Evolutionary conservation across 73 alveolate species (phyloP).

Genomic region (Tetrahymena malaccensis): DNA sequence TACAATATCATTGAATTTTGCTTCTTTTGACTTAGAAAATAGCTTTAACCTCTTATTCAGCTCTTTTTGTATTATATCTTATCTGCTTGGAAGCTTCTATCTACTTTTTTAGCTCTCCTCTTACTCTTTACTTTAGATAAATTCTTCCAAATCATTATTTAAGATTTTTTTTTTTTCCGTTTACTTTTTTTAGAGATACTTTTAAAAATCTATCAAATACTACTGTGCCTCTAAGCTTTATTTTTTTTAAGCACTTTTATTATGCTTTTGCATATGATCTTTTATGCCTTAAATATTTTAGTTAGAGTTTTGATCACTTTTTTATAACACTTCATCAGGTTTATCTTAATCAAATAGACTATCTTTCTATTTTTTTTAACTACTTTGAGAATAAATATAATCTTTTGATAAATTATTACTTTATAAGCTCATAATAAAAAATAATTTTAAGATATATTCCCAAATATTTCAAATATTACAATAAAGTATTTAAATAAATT

Average conservation of each 20-base stretch:
- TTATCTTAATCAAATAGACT: neutral
- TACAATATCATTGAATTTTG: neutral
- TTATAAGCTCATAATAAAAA: neutral
- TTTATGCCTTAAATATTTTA: neutral
- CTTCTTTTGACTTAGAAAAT: neutral
- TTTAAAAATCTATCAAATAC: neutral
- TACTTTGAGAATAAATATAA: neutral
- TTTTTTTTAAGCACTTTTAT: neutral
- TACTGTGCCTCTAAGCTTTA: neutral
- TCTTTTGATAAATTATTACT: no score
- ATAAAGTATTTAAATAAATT: no score
- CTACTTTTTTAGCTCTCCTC: neutral
- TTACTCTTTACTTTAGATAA: neutral
- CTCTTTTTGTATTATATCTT: neutral
- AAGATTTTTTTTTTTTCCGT: neutral
- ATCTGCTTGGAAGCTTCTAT: neutral
- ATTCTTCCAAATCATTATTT: neutral
- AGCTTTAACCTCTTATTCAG: neutral
- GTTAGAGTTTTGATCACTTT: neutral
- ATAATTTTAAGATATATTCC: no score
- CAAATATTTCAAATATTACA: no score
- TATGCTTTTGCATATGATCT: neutral
- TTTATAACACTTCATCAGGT: neutral
- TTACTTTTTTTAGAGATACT: neutral
- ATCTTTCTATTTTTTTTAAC: neutral